Conservation (phyloP, 2,329 filamentous ascomycete genomes). For the Helminthosporium solani region DNA sequence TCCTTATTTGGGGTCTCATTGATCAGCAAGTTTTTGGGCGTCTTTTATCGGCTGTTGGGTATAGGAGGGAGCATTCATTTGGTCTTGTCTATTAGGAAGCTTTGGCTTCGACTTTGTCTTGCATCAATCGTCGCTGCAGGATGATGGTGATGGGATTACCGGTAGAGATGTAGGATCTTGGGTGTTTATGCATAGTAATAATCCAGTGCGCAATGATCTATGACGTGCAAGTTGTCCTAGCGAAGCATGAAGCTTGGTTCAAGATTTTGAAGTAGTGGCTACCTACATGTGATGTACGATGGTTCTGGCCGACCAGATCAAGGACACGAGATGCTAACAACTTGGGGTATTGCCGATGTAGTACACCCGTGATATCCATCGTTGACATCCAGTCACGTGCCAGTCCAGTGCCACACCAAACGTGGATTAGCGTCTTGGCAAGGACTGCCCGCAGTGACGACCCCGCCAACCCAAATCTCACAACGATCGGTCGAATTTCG, state of each 20-base stretch:
- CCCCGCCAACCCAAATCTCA: background rate
- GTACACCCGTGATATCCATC: no score
- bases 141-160: background rate
- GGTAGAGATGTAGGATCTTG: background rate
- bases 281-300: no score
- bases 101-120: background rate
- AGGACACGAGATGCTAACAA: no score
- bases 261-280: no score
- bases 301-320: no score
- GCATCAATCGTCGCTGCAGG: background rate
- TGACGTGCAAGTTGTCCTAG: background rate
- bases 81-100: background rate
- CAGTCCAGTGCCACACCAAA: no score
- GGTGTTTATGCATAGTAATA: background rate
- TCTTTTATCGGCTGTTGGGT: background rate
- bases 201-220: background rate
- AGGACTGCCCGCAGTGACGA: background rate
- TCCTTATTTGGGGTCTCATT: slow-evolving; percentile 2
- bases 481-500: background rate
- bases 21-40: background rate
- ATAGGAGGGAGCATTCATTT: slow-evolving; percentile 1
- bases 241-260: no score
- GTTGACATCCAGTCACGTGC: no score
- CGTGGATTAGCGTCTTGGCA: background rate
- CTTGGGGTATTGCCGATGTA: no score